These are phyloP conservation scores for Centrapalus pauciflorus DNA, from an alignment of 129 eudicot genomes.

Conservation along the genomic window DNA sequence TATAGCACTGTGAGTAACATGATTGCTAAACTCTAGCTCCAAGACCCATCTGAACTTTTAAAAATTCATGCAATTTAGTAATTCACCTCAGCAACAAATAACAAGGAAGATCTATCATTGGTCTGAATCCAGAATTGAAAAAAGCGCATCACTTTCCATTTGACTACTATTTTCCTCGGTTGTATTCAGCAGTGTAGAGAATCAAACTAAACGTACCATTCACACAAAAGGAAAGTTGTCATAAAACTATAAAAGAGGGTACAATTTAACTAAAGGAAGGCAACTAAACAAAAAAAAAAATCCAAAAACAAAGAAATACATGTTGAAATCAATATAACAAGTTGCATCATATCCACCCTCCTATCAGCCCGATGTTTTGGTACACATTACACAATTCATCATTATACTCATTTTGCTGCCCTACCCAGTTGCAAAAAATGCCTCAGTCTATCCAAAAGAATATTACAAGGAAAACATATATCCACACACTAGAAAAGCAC, in stretches of 20 bases:
- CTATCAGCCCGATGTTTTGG: constrained; percentile 8
- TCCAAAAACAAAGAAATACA: neutral
- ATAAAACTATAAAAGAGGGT: neutral
- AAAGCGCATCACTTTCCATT: no score
- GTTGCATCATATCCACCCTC: constrained; percentile 14
- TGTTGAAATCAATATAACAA: constrained; percentile 4
- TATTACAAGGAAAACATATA: constrained; percentile 60
- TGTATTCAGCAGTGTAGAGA: no score
- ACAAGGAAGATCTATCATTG: no score
- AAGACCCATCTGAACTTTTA: no score
- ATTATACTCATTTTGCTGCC: constrained; percentile 44
- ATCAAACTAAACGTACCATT: no score
- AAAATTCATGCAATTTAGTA: no score
- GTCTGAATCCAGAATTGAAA: no score
- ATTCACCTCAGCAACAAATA: no score
- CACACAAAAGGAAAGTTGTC: no score
- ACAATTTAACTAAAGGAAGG: neutral
- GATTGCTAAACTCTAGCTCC: no score
- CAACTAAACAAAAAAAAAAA: neutral
- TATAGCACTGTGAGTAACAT: no score
- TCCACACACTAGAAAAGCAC: constrained; percentile 36
- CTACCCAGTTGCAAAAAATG: constrained; percentile 44
- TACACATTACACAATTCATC: constrained; percentile 28
- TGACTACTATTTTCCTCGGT: no score
- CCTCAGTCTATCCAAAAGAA: constrained; percentile 55